Conservation (phyloP, 1,284 basidiomycete species). For the Mycosarcoma mackinlayi region DNA sequence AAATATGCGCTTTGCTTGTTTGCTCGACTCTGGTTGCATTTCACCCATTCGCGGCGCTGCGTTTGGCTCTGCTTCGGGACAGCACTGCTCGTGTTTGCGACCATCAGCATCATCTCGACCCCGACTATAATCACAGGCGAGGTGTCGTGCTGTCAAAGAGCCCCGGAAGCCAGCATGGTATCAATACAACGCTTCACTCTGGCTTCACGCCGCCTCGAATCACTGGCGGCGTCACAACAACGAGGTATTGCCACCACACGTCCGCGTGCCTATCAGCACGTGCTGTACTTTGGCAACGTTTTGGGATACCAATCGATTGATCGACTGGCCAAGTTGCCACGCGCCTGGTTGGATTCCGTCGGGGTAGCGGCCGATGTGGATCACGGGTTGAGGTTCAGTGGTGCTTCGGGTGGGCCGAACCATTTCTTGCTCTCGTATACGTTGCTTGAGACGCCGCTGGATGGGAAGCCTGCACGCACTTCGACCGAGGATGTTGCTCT, state of each 20-base stretch:
- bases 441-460: neutral
- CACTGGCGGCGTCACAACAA: neutral
- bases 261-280: constrained; percentile 12
- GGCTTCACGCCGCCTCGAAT: no score
- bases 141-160: no score
- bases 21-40: no score
- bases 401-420: neutral
- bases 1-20: no score
- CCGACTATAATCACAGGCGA: no score
- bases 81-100: no score
- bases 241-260: neutral
- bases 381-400: constrained; percentile 12
- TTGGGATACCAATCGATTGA: constrained; percentile 15
- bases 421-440: constrained; percentile 24
- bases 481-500: neutral
- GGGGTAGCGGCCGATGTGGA: constrained; percentile 22
- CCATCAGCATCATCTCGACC: no score
- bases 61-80: no score
- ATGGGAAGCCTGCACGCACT: neutral
- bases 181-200: neutral
- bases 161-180: no score
- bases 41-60: no score
- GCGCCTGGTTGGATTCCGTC: constrained; percentile 26
- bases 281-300: constrained; percentile 28
- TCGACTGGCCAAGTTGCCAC: constrained; percentile 17